Percentiles rank a stretch among this genome's conserved stretches.
Conservation (phyloP, 176 grass and related monocot genomes). For the Canna indica region DNA sequence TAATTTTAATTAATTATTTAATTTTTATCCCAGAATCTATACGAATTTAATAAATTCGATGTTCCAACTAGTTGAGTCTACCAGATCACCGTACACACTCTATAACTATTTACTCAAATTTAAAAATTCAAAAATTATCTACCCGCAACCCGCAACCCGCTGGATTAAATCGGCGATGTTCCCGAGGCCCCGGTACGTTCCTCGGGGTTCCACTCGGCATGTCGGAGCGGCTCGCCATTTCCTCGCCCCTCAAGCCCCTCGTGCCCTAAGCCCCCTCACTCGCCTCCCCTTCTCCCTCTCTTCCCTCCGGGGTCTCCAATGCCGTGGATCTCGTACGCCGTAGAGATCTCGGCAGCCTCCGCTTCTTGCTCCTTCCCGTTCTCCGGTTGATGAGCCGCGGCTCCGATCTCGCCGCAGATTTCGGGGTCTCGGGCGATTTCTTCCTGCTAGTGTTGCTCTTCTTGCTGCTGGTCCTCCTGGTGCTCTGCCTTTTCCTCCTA, state of each 20-base stretch:
- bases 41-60: too few relatives aligned
- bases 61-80: too few relatives aligned
- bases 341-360: not conserved
- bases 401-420: conserved; percentile 14
- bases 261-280: not conserved
- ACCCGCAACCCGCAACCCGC: too few relatives aligned
- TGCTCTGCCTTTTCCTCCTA: not conserved
- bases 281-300: not conserved
- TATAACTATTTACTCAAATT: too few relatives aligned
- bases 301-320: not conserved
- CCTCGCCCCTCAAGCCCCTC: not conserved
- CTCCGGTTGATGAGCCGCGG: conserved; percentile 11
- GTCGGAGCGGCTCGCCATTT: conserved; percentile 5
- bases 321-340: not conserved
- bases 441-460: conserved; percentile 10
- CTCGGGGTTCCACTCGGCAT: conserved; percentile 2
- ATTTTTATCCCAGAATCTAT: too few relatives aligned
- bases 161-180: not conserved
- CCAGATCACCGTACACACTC: too few relatives aligned
- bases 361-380: not conserved
- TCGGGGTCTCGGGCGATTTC: conserved; percentile 9
- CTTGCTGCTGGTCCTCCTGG: conserved; percentile 13
- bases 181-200: not conserved
- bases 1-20: too few relatives aligned
- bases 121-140: too few relatives aligned